Evolutionary conservation across 768 basidiomycete species (phyloP).

Genomic region (Asterophora lycoperdoides): DNA sequence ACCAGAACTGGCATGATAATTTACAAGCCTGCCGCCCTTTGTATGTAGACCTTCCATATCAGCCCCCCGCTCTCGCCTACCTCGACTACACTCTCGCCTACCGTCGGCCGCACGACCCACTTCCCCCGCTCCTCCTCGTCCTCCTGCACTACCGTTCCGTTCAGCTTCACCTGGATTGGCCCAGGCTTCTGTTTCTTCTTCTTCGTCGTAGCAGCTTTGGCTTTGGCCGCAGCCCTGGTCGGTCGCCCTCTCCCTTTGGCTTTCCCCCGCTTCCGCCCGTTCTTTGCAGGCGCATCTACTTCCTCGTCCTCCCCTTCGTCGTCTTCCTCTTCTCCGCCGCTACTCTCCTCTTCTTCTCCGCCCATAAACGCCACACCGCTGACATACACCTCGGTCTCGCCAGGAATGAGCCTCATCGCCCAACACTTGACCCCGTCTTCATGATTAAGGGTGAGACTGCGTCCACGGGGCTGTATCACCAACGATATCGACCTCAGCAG

Average conservation of each 20-base stretch:
- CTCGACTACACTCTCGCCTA: conserved; percentile 63
- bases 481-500: conserved; percentile 52
- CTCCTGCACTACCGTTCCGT: conserved; percentile 48
- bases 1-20: too few species aligned
- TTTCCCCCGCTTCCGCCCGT: conserved; percentile 39
- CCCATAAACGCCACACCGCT: conserved; percentile 49
- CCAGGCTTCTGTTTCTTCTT: conserved; percentile 47
- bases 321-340: conserved; percentile 52
- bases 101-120: conserved; percentile 60
- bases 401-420: conserved; percentile 57
- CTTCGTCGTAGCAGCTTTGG: conserved; percentile 31
- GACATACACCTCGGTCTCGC: conserved; percentile 55
- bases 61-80: conserved; percentile 68
- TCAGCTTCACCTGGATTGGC: conserved; percentile 60
- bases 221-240: conserved; percentile 23
- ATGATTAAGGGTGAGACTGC: conserved; percentile 56
- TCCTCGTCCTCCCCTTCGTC: conserved; percentile 42
- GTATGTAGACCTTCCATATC: conserved; percentile 68
- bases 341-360: conserved; percentile 60
- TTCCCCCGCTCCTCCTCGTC: conserved; percentile 42
- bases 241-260: conserved; percentile 35
- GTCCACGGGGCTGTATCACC: conserved; percentile 53
- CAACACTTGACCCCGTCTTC: conserved; percentile 72
- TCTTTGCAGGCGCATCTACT: conserved; percentile 40
- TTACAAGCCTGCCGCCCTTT: conserved; percentile 30